phyloP scores from a whole-genome alignment of 2,329 filamentous ascomycete species.

The Incumbomyces lentus region DNA sequence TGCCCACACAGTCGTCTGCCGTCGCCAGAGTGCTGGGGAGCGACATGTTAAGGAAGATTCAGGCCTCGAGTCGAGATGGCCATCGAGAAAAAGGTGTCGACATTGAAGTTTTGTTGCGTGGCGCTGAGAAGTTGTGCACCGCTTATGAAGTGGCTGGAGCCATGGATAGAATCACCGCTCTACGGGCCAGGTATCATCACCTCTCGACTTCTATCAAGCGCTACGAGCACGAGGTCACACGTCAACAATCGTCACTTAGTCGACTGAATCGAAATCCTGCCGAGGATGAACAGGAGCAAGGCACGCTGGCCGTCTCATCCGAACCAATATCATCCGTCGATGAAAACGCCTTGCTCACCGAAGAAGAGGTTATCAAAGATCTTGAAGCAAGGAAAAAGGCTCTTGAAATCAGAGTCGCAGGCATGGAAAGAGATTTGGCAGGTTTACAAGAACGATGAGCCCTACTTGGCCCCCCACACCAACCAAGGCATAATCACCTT shows the following conservation, averaged over 20 bases:
- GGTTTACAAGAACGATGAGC: slow-evolving; percentile 43
- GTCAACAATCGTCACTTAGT: slow-evolving; percentile 64
- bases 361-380: slow-evolving; percentile 47
- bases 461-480: background rate
- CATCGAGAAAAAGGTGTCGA: slow-evolving; percentile 57
- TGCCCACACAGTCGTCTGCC: slow-evolving; percentile 59
- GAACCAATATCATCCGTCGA: slow-evolving; percentile 23
- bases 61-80: slow-evolving; percentile 45
- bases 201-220: slow-evolving; percentile 64
- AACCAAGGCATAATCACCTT: no score
- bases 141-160: slow-evolving; percentile 80
- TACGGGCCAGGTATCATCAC: slow-evolving; percentile 62
- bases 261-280: slow-evolving; percentile 44
- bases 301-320: no score
- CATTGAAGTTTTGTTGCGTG: slow-evolving; percentile 70
- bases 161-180: slow-evolving; percentile 59
- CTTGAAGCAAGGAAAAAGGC: slow-evolving; percentile 53
- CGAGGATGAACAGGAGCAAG: slow-evolving; percentile 23
- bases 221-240: slow-evolving; percentile 69
- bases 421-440: slow-evolving; percentile 59
- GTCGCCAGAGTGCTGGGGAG: slow-evolving; percentile 82
- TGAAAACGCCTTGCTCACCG: slow-evolving; percentile 34
- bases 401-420: slow-evolving; percentile 54
- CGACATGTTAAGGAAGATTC: slow-evolving; percentile 73
- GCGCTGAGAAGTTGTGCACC: slow-evolving; percentile 79